Conservation (phyloP, 495 filamentous ascomycete species). For the Penicillium macrosclerotiorum region DNA sequence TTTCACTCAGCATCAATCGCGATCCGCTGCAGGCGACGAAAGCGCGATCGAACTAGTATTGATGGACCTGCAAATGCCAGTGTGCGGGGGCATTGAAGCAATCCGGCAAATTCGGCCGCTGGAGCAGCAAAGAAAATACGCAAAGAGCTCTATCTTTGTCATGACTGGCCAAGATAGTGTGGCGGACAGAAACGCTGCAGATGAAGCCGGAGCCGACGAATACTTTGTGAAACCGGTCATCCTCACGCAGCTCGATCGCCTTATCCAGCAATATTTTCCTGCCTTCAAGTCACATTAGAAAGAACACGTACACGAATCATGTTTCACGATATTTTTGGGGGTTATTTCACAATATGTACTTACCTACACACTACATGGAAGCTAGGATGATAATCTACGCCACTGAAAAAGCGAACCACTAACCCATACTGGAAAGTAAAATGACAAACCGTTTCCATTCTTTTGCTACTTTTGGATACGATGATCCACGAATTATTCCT, state of each 20-base stretch:
- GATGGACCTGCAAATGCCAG: slow-evolving; percentile 91
- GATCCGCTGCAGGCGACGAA: neutral
- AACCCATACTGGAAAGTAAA: too few relatives aligned
- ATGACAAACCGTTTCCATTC: too few relatives aligned
- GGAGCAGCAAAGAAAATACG: slow-evolving; percentile 62
- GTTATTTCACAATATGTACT: too few relatives aligned
- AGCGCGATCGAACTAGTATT: slow-evolving; percentile 67
- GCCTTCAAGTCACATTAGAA: too few relatives aligned
- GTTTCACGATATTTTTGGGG: too few relatives aligned
- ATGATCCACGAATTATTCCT: too few relatives aligned
- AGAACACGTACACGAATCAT: too few relatives aligned
- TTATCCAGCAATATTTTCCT: slow-evolving; percentile 9
- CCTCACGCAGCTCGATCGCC: slow-evolving; percentile 10
- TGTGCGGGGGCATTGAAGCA: slow-evolving; percentile 86
- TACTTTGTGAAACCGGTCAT: slow-evolving; percentile 18
- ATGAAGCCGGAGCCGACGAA: slow-evolving; percentile 7
- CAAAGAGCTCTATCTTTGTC: slow-evolving; percentile 2
- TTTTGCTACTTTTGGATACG: too few relatives aligned
- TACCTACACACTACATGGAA: too few relatives aligned
- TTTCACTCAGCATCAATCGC: slow-evolving; percentile 3
- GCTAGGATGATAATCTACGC: too few relatives aligned
- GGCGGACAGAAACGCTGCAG: slow-evolving; percentile 10
- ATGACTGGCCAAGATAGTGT: slow-evolving; percentile 19
- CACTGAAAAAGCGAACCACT: too few relatives aligned
- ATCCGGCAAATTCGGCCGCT: slow-evolving; percentile 81